Conservation (phyloP, 164 flowering plant genomes). For the Akebia trifoliata region DNA sequence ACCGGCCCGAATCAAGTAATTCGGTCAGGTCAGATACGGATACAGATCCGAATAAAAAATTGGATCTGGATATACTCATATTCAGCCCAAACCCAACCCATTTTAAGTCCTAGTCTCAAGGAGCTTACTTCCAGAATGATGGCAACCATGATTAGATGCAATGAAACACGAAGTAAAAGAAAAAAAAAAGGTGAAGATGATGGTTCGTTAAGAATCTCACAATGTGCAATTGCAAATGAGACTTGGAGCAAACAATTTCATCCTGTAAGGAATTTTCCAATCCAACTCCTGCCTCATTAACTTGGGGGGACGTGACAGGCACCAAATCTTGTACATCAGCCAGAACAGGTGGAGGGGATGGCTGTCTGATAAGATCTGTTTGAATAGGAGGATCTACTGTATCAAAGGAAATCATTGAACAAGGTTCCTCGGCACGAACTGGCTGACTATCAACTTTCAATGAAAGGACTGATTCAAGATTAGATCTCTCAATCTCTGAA, state of each 20-base stretch:
- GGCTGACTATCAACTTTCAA: constrained; percentile 30
- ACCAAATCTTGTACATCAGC: constrained; percentile 85
- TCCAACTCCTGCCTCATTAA: constrained; percentile 31
- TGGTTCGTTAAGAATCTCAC: constrained; percentile 43
- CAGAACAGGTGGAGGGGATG: constrained; percentile 92
- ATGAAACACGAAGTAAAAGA: not conserved
- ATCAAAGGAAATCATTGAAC: constrained; percentile 61
- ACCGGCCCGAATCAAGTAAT: too few species aligned
- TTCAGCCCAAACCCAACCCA: not conserved
- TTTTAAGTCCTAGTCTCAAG: not conserved
- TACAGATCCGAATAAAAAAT: too few species aligned
- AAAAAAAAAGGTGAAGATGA: not conserved
- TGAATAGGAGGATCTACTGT: constrained; percentile 34
- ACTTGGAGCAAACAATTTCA: constrained; percentile 46
- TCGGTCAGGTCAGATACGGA: too few species aligned
- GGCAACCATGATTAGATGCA: not conserved
- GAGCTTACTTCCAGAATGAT: not conserved
- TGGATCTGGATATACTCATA: too few species aligned
- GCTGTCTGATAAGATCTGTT: constrained; percentile 60
- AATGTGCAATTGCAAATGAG: constrained; percentile 75
- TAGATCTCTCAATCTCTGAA: constrained; percentile 28
- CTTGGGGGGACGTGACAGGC: constrained; percentile 43
- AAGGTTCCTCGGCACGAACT: constrained; percentile 36
- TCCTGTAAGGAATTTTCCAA: constrained; percentile 38
- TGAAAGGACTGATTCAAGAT: constrained; percentile 28